Evolutionary conservation across 495 filamentous ascomycete genomes (phyloP).

Genomic region (Aspergillus steynii): DNA sequence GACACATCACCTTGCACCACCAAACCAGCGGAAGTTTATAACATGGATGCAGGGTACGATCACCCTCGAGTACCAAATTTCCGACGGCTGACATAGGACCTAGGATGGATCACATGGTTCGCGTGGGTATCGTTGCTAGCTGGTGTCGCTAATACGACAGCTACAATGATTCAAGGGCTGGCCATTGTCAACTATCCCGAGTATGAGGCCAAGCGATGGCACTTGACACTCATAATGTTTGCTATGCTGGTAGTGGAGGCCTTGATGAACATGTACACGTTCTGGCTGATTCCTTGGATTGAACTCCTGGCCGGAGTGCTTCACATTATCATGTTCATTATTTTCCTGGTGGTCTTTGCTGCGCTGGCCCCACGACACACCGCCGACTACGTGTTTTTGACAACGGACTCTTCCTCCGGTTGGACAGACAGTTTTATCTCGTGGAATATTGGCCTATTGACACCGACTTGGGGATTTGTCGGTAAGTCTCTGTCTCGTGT

Average conservation of each 20-base stretch:
- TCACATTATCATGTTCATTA: constrained; percentile 37
- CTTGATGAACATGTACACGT: constrained; percentile 24
- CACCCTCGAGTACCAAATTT: not conserved
- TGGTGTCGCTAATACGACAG: constrained; percentile 19
- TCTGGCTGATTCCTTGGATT: constrained; percentile 34
- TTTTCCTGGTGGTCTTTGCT: constrained; percentile 27
- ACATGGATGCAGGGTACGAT: constrained; percentile 35
- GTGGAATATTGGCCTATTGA: constrained; percentile 39
- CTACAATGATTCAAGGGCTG: constrained; percentile 39
- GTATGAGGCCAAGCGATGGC: constrained; percentile 22
- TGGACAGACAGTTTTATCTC: constrained; percentile 31
- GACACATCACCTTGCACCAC: constrained; percentile 35
- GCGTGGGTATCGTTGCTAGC: constrained; percentile 21
- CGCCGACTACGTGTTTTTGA: constrained; percentile 19
- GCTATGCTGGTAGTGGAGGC: constrained; percentile 18
- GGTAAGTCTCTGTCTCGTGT: constrained; percentile 11
- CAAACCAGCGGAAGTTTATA: constrained; percentile 24
- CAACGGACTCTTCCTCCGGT: constrained; percentile 30
- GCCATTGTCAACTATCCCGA: constrained; percentile 37
- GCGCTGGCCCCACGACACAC: constrained; percentile 15
- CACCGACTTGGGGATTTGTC: constrained; percentile 30
- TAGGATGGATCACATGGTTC: constrained; percentile 16
- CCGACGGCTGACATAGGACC: not conserved
- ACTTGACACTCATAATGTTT: constrained; percentile 20
- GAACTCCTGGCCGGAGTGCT: constrained; percentile 35